Conservation (phyloP, 2,329 filamentous ascomycete genomes). For the Ophiostoma piceae region DNA sequence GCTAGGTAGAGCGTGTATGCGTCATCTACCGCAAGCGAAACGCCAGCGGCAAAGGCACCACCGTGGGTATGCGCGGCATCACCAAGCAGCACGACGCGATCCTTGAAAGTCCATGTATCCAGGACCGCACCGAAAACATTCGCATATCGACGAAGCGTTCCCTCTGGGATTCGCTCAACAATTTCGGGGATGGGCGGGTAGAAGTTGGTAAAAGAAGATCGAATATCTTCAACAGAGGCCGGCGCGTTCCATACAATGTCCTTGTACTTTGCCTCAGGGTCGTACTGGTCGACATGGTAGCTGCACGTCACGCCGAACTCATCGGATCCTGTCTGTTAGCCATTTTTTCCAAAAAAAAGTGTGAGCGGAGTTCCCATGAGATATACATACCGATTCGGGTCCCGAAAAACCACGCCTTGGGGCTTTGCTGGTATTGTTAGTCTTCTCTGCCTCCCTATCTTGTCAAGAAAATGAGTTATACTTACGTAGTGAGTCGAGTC, state of each 20-base stretch:
- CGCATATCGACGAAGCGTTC: background rate
- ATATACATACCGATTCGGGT: background rate
- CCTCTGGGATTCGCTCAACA: background rate
- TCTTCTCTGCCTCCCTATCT: background rate
- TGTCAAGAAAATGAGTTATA: background rate
- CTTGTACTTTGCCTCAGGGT: background rate
- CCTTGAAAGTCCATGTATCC: background rate
- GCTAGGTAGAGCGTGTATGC: constrained; percentile 4
- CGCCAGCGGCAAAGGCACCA: constrained; percentile 3
- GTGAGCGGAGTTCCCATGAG: background rate
- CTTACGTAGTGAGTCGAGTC: background rate
- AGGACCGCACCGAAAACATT: background rate
- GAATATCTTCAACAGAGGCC: background rate
- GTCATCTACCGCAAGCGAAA: constrained; percentile 23
- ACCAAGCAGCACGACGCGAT: background rate
- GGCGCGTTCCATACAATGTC: background rate
- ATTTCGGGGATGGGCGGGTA: background rate
- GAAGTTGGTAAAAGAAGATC: background rate
- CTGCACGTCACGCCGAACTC: background rate
- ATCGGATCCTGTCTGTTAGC: background rate
- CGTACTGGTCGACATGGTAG: constrained; percentile 5
- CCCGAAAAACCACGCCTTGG: background rate
- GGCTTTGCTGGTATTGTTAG: background rate
- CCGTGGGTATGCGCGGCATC: background rate
- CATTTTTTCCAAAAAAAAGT: background rate